phyloP scores from a whole-genome alignment of 2,329 filamentous ascomycete species.

The Fusarium subglutinans region DNA sequence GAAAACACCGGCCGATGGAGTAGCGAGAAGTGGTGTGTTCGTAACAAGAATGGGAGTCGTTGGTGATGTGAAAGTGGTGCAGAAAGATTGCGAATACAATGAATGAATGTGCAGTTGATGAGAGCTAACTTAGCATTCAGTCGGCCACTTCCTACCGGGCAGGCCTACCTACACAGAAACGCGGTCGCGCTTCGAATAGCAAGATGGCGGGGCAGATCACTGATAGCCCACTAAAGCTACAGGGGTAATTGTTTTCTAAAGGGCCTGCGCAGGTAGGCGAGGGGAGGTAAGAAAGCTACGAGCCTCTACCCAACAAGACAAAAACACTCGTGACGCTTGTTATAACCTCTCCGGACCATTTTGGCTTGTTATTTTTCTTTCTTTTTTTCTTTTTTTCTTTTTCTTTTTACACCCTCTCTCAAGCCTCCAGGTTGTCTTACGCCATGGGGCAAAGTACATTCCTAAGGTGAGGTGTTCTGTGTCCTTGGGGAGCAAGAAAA shows the following conservation, averaged over 20 bases:
- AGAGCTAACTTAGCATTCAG: background rate
- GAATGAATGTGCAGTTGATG: background rate
- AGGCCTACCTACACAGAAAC: conserved; percentile 5
- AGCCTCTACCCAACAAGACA: background rate
- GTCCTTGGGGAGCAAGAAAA: background rate
- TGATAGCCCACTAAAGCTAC: conserved; percentile 9
- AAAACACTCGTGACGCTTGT: background rate
- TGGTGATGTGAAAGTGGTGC: background rate
- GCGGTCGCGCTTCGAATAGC: conserved; percentile 24
- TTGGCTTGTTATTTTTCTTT: background rate
- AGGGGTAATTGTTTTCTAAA: background rate
- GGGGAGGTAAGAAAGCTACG: background rate
- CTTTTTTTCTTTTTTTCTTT: too few relatives aligned
- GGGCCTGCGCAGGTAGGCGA: background rate
- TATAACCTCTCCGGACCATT: background rate
- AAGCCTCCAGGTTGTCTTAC: background rate
- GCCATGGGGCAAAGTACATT: background rate
- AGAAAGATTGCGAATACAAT: background rate
- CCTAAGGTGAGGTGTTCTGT: too few relatives aligned
- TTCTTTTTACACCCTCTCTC: background rate
- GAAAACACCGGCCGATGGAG: background rate
- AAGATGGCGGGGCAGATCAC: conserved; percentile 30
- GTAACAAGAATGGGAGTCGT: background rate
- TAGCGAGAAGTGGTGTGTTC: background rate
- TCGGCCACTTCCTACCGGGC: background rate